These are phyloP conservation scores for Clitopilus passeckerianus DNA, from an alignment of 768 basidiomycete species.

Conservation along the genomic window DNA sequence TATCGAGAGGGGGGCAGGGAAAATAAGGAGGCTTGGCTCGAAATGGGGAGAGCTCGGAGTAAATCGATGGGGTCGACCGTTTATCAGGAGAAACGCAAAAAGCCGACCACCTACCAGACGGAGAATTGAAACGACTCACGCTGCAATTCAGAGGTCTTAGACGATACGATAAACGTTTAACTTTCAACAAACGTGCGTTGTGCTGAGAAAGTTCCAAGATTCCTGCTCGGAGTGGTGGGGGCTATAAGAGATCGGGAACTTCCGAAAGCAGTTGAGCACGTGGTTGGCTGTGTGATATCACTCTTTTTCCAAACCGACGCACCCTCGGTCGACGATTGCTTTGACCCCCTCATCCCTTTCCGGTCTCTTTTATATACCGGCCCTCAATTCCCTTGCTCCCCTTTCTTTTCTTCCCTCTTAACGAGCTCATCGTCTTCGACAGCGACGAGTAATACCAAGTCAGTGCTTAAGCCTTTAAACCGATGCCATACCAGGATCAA, in stretches of 20 bases:
- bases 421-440: conserved; percentile 7
- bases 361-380: conserved; percentile 21
- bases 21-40: neutral
- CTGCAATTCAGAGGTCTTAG: neutral
- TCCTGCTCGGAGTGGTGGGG: neutral
- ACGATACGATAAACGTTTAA: neutral
- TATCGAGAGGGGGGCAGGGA: neutral
- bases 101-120: neutral
- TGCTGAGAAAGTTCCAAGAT: neutral
- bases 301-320: neutral
- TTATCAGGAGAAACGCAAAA: neutral
- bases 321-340: neutral
- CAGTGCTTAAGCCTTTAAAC: conserved; percentile 5
- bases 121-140: neutral
- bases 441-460: conserved; percentile 2
- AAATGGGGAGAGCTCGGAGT: neutral
- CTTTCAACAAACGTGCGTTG: neutral
- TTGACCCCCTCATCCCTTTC: conserved; percentile 3
- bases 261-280: neutral
- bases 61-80: neutral
- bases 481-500: conserved; percentile 12
- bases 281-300: neutral
- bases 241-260: neutral
- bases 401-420: conserved; percentile 14
- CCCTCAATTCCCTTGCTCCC: conserved; percentile 12